Evolutionary conservation across 441 rosid species (phyloP), one percentile per base, ranked within the genome.

Genomic region (Erodium texanum): DNA sequence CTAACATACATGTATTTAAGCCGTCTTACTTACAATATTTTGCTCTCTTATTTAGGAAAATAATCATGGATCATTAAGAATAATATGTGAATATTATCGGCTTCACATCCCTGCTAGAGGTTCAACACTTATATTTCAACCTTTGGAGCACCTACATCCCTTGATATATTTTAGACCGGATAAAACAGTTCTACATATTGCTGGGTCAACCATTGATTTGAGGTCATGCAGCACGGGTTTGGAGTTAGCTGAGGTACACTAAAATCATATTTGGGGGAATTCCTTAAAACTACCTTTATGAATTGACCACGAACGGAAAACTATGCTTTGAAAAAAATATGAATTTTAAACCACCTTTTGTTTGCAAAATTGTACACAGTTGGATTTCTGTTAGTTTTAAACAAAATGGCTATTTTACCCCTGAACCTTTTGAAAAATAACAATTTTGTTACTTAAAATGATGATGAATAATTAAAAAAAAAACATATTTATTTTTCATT

Each of bases 101-200:
- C 76, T 87, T 72, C 76, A 67, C 27, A 86, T 82, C 68, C 97
- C 97, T 14, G 78, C 73, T 29, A 84, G 99, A 79, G 97, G 97
- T 71, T 84, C 92, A 58, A 79, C 81, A 36, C 74, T 94, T 52
- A 82, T 68, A 74, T 89, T 94, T 87, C 97, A 87, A 79, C 99
- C 99, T 27, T 68, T 94, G 78, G 94, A 91, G 79, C 97, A 91
- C 68, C 92, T 91, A 75, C 93, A 91, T 82, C 91, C 91, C 19
- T 63, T 94, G 76, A 87, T 82, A 79, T 94, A 87, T 81, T 81
- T 72, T 76, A 84, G 97, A 84, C 91, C 86, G 22, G 85, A 82
- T 78, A 85, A 85, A 72, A 78, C 79, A 15, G 82, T 76, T 45
- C 72, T 94, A 75, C 84, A 73, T 75, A 73, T 80, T 73, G 79